A percentile compares a stretch with the other conserved stretches of the same genome.
Conservation (phyloP, 768 basidiomycete genomes). For the Leccinum rimulosum region DNA sequence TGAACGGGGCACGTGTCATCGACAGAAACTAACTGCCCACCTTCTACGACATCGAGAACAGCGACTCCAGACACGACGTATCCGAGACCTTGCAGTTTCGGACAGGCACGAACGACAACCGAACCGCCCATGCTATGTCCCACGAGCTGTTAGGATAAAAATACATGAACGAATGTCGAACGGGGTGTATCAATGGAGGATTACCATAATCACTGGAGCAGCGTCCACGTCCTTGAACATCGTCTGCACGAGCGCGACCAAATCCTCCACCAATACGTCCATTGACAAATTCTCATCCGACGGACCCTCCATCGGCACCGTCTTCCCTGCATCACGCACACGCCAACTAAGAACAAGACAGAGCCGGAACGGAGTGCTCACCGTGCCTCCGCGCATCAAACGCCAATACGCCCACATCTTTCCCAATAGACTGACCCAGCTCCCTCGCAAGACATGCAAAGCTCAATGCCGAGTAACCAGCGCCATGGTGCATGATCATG, state of each 20-base stretch:
- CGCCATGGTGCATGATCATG: conserved; percentile 93
- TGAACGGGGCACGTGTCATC: not conserved
- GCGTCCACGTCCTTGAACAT: conserved; percentile 63
- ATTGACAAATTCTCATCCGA: conserved; percentile 53
- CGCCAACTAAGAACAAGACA: not conserved
- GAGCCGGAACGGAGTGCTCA: conserved; percentile 33
- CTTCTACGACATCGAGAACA: conserved; percentile 89
- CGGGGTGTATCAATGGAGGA: not conserved
- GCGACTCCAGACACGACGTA: conserved; percentile 75
- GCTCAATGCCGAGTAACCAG: conserved; percentile 85
- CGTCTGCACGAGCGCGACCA: conserved; percentile 63
- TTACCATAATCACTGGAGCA: conserved; percentile 75
- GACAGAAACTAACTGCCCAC: conserved; percentile 35
- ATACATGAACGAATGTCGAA: not conserved
- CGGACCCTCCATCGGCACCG: conserved; percentile 18
- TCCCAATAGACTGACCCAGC: conserved; percentile 53
- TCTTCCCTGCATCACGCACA: conserved; percentile 20
- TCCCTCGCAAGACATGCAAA: conserved; percentile 92
- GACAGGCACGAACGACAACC: conserved; percentile 71
- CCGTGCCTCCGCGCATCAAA: conserved; percentile 89
- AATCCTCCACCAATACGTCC: conserved; percentile 67
- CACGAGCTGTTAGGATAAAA: conserved; percentile 53
- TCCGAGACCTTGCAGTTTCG: conserved; percentile 59
- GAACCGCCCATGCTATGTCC: conserved; percentile 98
- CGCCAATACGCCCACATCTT: conserved; percentile 78